Conservation (phyloP, 2,329 filamentous ascomycete genomes). For the Rhinocladiella mackenziei region DNA sequence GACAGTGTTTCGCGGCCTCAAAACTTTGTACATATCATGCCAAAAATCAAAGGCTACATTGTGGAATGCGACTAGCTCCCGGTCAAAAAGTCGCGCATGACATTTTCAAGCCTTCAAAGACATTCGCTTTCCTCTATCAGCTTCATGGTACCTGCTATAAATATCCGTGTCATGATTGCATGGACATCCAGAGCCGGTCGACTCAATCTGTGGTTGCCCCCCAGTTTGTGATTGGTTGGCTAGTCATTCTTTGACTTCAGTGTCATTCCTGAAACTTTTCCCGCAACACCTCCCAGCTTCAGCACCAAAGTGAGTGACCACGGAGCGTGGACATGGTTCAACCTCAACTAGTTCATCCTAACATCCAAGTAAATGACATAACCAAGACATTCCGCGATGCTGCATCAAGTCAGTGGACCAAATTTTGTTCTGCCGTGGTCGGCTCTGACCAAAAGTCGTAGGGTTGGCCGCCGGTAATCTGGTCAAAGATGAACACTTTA, state of each 20-base stretch:
- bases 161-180: too few relatives aligned
- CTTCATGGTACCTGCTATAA: too few relatives aligned
- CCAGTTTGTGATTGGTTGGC: too few relatives aligned
- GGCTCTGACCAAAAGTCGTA: conserved; percentile 7
- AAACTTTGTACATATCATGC: conserved; percentile 10
- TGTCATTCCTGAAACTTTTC: too few relatives aligned
- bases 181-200: too few relatives aligned
- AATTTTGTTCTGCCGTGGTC: conserved; percentile 4
- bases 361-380: conserved; percentile 44
- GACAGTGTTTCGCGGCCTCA: conserved; percentile 22
- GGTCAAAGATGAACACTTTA: conserved; percentile 91
- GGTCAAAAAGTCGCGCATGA: too few relatives aligned
- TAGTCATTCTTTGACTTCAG: too few relatives aligned
- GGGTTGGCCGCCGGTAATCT: conserved; percentile 64
- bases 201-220: too few relatives aligned
- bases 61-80: too few relatives aligned
- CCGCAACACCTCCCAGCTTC: too few relatives aligned
- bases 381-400: conserved; percentile 54
- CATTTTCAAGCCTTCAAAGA: too few relatives aligned
- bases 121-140: too few relatives aligned
- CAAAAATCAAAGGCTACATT: conserved; percentile 1
- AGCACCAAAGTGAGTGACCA: background rate
- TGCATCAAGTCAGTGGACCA: conserved; percentile 44
- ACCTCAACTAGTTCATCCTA: conserved; percentile 20
- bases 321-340: conserved; percentile 18